Conservation (phyloP, 192 early-diverging fungal species). For the Globomyces pollinis-pini region DNA sequence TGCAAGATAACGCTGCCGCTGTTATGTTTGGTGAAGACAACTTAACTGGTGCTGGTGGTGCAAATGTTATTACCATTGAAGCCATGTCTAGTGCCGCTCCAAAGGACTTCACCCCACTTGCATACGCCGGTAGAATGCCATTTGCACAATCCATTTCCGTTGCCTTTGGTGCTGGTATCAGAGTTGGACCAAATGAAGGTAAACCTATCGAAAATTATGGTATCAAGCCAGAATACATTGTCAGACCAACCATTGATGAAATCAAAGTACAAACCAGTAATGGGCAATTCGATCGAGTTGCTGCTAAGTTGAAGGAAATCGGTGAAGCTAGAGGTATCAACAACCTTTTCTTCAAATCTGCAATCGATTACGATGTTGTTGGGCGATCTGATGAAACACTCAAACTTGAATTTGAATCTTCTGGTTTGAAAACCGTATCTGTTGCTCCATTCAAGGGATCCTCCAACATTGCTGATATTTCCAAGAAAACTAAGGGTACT, state of each 20-base stretch:
- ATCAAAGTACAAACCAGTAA: not conserved
- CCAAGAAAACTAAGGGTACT: no score
- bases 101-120: not conserved
- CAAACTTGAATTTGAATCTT: no score
- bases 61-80: no score
- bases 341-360: not conserved
- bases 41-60: conserved; percentile 23
- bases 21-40: conserved; percentile 22
- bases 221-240: conserved; percentile 1
- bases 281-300: conserved; percentile 3
- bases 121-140: no score
- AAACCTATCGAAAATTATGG: conserved; percentile 8
- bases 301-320: not conserved
- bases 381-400: not conserved
- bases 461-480: no score
- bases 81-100: no score
- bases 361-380: not conserved
- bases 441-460: no score
- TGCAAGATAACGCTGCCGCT: conserved; percentile 18
- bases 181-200: not conserved
- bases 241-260: conserved; percentile 7
- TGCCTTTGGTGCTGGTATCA: not conserved
- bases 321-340: not conserved
- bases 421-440: no score
- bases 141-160: no score